Percentiles rank a stretch among this genome's conserved stretches.
phyloP scores from a whole-genome alignment of 1,284 basidiomycete species.

The Ceratobasidium sp. region DNA sequence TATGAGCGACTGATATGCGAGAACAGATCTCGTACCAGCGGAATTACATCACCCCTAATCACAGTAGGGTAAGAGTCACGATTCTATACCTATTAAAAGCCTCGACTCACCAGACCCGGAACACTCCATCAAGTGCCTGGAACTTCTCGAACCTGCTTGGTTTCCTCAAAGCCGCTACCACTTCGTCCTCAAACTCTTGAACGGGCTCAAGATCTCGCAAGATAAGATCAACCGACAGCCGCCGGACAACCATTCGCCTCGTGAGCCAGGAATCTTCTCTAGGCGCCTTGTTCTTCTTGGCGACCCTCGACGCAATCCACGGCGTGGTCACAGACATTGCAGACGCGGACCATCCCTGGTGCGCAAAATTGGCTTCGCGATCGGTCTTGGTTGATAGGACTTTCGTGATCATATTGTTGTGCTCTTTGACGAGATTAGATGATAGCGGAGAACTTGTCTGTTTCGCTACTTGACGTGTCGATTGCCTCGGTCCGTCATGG shows the following conservation, averaged over 20 bases:
- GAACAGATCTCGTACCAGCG: conserved; percentile 5
- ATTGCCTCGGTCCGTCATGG: conserved; percentile 14
- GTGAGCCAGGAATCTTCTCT: background rate
- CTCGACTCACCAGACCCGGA: conserved; percentile 18
- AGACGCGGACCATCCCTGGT: conserved; percentile 24
- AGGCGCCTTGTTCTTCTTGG: background rate
- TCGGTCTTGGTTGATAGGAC: conserved; percentile 2
- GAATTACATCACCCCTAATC: conserved; percentile 35
- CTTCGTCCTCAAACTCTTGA: conserved; percentile 3
- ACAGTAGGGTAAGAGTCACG: background rate
- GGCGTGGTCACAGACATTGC: background rate
- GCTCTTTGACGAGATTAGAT: background rate
- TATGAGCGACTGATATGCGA: background rate
- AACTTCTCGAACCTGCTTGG: conserved; percentile 19
- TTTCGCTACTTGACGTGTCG: background rate
- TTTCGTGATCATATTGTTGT: background rate
- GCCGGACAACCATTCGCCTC: background rate
- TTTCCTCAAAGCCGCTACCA: background rate
- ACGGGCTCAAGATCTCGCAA: background rate
- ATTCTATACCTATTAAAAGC: background rate
- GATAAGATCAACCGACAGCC: background rate
- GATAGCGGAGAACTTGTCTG: background rate
- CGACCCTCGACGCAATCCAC: conserved; percentile 12
- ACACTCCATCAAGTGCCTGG: background rate
- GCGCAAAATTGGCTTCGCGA: conserved; percentile 7